phyloP scores from a whole-genome alignment of 75 land plant genomes.

The Gnetum montanum region DNA sequence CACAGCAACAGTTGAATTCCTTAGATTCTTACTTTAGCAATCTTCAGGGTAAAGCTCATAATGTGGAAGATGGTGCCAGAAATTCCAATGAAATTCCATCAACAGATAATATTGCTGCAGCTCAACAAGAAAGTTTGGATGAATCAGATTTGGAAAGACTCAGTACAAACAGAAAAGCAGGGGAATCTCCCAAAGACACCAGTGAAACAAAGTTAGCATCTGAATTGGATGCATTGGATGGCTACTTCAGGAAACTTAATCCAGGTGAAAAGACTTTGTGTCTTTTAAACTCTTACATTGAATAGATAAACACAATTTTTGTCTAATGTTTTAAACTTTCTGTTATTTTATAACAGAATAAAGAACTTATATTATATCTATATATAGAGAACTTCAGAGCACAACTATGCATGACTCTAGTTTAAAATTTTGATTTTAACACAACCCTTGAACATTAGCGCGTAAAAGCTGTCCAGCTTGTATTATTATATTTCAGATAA shows the following conservation, averaged over 20 bases:
- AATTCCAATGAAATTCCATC: background rate
- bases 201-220: background rate
- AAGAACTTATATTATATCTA: too few species aligned
- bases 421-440: too few species aligned
- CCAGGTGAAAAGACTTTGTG: conserved; percentile 10
- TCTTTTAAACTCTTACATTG: background rate
- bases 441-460: too few species aligned
- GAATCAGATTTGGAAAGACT: background rate
- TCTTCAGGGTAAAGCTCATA: conserved; percentile 10
- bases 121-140: background rate
- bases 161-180: background rate
- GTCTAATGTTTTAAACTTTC: too few species aligned
- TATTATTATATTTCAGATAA: too few species aligned
- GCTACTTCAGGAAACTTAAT: conserved; percentile 12
- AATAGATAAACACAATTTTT: background rate
- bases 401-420: too few species aligned
- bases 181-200: background rate
- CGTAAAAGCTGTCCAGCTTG: too few species aligned
- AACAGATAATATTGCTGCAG: background rate
- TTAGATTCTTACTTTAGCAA: conserved; percentile 47
- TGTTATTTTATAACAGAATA: too few species aligned
- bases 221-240: conserved; percentile 11
- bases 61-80: background rate
- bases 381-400: too few species aligned
- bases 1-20: conserved; percentile 21